phyloP scores from a whole-genome alignment of 208 protist genomes.

The Leishmania tarentolae region DNA sequence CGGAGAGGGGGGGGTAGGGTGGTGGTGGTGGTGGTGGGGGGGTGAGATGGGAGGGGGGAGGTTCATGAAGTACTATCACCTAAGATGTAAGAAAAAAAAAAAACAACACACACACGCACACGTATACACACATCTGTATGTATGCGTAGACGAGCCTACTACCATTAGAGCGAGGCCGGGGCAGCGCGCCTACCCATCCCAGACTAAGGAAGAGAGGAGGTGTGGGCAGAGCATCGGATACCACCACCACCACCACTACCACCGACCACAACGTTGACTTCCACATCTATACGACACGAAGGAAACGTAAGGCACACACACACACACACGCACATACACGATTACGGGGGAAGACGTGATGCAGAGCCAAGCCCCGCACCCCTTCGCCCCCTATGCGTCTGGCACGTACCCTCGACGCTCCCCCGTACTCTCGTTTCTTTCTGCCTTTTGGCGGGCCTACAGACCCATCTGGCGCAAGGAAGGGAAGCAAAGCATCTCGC shows the following conservation, averaged over 20 bases:
- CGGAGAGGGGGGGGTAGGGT: neutral
- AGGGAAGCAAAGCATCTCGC: conserved; percentile 82
- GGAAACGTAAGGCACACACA: neutral
- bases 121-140: too few species aligned
- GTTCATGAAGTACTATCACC: neutral
- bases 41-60: neutral
- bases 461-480: conserved; percentile 83
- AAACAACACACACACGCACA: neutral
- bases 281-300: neutral
- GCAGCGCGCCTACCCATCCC: neutral
- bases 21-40: too few species aligned
- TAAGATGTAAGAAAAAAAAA: neutral
- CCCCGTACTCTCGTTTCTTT: neutral
- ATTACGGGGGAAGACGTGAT: neutral
- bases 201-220: neutral
- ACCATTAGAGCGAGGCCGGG: neutral
- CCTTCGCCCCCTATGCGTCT: neutral
- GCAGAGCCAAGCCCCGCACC: neutral
- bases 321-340: neutral
- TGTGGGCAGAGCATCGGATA: neutral
- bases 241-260: neutral
- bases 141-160: too few species aligned
- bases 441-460: neutral
- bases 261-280: neutral
- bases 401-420: neutral